phyloP scores from a whole-genome alignment of 2,329 filamentous ascomycete genomes.

The Aspergillus pseudoterreus region DNA sequence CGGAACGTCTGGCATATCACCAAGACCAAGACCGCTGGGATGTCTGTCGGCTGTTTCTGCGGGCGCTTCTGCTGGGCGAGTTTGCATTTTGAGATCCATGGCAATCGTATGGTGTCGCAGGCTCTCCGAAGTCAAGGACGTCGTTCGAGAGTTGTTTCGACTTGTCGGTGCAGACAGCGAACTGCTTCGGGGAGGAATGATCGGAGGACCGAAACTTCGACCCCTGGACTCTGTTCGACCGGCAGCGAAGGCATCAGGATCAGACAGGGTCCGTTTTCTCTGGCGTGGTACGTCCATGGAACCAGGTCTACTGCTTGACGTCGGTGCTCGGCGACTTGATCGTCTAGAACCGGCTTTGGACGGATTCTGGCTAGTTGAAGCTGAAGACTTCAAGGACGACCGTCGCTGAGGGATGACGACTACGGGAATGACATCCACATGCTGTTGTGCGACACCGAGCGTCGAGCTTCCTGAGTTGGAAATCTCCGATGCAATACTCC shows the following conservation, averaged over 20 bases:
- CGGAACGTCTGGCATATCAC: constrained; percentile 23
- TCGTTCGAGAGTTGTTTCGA: constrained; percentile 40
- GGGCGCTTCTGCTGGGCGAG: constrained; percentile 16
- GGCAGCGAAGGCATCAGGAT: constrained; percentile 27
- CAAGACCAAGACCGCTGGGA: constrained; percentile 13
- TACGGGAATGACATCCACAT: constrained; percentile 43
- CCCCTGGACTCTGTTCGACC: constrained; percentile 26
- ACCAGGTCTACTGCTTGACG: constrained; percentile 30
- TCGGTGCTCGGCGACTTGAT: constrained; percentile 36
- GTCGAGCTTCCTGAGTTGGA: constrained; percentile 33
- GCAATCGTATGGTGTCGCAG: constrained; percentile 31
- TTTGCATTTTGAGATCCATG: constrained; percentile 24
- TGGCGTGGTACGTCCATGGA: constrained; percentile 31
- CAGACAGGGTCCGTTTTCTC: constrained; percentile 40
- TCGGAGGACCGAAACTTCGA: constrained; percentile 25
- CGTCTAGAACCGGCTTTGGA: constrained; percentile 37
- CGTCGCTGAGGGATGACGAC: constrained; percentile 46
- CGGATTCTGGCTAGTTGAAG: constrained; percentile 32
- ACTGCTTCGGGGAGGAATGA: constrained; percentile 40
- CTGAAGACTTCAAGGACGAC: constrained; percentile 42
- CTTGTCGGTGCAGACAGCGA: constrained; percentile 47
- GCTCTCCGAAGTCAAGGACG: constrained; percentile 44
- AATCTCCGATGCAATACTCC: constrained; percentile 41
- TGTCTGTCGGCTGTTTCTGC: constrained; percentile 20
- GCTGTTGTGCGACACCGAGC: constrained; percentile 25